These are phyloP conservation scores for Sphagnum contortum DNA, from an alignment of 225 moss, liverwort and hornwort genomes.

Conservation along the genomic window DNA sequence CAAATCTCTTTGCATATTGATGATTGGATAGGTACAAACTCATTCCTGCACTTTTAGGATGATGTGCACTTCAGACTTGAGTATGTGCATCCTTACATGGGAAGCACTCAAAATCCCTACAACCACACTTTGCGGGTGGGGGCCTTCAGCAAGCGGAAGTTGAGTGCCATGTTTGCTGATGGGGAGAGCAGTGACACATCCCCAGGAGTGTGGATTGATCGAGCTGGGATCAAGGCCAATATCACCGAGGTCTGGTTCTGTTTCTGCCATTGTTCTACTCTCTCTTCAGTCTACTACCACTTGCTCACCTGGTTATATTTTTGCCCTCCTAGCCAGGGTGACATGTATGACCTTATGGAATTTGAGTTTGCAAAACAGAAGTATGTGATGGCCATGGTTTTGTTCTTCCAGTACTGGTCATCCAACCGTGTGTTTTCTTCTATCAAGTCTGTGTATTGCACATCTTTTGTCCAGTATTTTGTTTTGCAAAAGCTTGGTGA, in stretches of 20 bases:
- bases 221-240: conserved; percentile 55
- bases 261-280: background rate
- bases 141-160: conserved; percentile 50
- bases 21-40: background rate
- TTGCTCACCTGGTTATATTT: no score
- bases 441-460: no score
- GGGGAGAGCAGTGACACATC: conserved; percentile 25
- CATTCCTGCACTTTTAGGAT: conserved; percentile 23
- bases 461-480: no score
- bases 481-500: no score
- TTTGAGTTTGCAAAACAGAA: no score
- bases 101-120: conserved; percentile 7
- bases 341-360: no score
- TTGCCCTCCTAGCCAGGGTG: no score
- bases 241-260: conserved; percentile 26
- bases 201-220: conserved; percentile 59
- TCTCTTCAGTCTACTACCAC: no score
- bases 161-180: conserved; percentile 40
- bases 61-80: conserved; percentile 48
- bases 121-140: conserved; percentile 31
- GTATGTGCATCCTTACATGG: conserved; percentile 32
- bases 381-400: no score
- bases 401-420: no score
- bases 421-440: no score
- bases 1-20: background rate